Evolutionary conservation across 2,329 filamentous ascomycete genomes (phyloP), one percentile per base, ranked within the genome.

Genomic region (Seiridium cupressi): DNA sequence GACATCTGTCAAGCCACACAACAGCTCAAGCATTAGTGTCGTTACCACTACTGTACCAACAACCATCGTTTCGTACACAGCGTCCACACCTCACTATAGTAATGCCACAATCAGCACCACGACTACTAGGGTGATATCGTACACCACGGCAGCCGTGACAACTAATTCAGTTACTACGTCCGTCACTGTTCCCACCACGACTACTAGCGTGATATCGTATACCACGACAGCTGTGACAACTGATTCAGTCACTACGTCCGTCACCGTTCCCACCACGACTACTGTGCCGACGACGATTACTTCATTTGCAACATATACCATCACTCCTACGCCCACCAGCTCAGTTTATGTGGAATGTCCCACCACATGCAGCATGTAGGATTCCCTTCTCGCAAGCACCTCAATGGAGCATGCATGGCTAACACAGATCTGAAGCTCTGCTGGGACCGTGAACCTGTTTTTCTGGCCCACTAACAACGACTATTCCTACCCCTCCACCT

Each of bases 391-490:
- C 4, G 18, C 18, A 26, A 26, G 18, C 18, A 26, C 18, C 18
- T 26, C 18, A 26, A 26, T 26, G 18, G 18, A 26, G 18, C 18
- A 26, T 26, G 18, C 18, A 26, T 26, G 18, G 18, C 18, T 26
- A 26, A 26, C 18, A 26, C 18, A 26, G 18, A 26, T 26, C 18
- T 26, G 18, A 26, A 26, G 68, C 44, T 67, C 64, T 44, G 73
- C 68, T 31, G 70, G 64, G n/a, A 74, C 72, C 2, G 73, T 75
- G 34, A 68, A 69, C 51, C 55, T 75, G 31, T 71, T 70, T 61
- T 75, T 66, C 66, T 75, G 73, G 73, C 73, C 72, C 5, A 73
- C 72, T 11, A 59, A 68, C 60, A 65, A 69, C 26, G 65, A 68
- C 51, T 71, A 67, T 60, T 63, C 67, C 1, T 75, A 74, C 59